A percentile compares a stretch with the other conserved stretches of the same genome.
phyloP scores from a whole-genome alignment of 2,329 filamentous ascomycete species.

The Paramyrothecium sp. region DNA sequence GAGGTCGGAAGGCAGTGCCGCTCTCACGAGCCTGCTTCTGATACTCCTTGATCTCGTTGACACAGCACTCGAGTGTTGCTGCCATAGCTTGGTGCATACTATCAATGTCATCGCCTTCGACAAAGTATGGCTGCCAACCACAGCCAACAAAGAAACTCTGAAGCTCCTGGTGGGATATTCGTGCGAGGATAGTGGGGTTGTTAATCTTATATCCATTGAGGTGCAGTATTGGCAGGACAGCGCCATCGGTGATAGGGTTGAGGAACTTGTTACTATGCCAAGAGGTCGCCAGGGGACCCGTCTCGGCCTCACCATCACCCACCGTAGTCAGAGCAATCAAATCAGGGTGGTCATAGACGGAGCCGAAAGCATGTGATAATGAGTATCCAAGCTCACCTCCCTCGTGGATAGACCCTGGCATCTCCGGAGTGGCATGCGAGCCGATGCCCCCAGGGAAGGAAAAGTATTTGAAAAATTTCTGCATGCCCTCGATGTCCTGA shows the following conservation, averaged over 20 bases:
- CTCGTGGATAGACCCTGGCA: slow-evolving; percentile 74
- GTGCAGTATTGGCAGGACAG: slow-evolving; percentile 74
- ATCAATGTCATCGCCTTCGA: slow-evolving; percentile 71
- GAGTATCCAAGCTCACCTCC: slow-evolving; percentile 80
- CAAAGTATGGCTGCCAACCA: slow-evolving; percentile 78
- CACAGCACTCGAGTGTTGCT: slow-evolving; percentile 69
- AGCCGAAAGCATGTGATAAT: slow-evolving; percentile 74
- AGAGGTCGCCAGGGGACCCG: slow-evolving; percentile 72
- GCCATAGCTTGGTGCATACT: slow-evolving; percentile 84
- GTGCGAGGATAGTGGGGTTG: slow-evolving; percentile 71
- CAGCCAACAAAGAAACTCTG: slow-evolving; percentile 69
- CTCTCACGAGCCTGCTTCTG: slow-evolving; percentile 72
- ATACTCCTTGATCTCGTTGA: slow-evolving; percentile 65
- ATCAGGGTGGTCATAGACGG: slow-evolving; percentile 72
- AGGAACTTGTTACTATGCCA: slow-evolving; percentile 85
- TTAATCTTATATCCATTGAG: slow-evolving; percentile 86
- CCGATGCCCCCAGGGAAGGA: slow-evolving; percentile 79
- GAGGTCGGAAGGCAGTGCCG: slow-evolving; percentile 66
- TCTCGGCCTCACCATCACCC: slow-evolving; percentile 78
- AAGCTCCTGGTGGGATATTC: slow-evolving; percentile 73
- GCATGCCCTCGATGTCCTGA: slow-evolving; percentile 66
- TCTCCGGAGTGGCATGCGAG: slow-evolving; percentile 76
- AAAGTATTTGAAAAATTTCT: slow-evolving; percentile 79
- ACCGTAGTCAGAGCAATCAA: slow-evolving; percentile 77
- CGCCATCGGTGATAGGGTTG: slow-evolving; percentile 75